These are phyloP conservation scores for Kluyveromyces dobzhanskii DNA, from an alignment of 805 yeast species.

Conservation along the genomic window DNA sequence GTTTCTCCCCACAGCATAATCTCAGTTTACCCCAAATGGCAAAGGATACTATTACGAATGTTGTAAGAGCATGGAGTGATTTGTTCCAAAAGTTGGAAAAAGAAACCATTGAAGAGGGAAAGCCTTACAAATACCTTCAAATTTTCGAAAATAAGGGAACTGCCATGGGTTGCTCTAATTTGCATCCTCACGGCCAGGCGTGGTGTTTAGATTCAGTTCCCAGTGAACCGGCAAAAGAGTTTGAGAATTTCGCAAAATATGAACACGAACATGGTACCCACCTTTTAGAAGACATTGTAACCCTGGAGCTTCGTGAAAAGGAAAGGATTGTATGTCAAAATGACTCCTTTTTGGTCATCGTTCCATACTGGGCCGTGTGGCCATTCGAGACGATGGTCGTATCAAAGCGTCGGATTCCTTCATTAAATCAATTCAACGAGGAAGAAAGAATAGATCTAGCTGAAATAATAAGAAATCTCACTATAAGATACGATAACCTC, in stretches of 20 bases:
- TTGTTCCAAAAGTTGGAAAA: constrained; percentile 39
- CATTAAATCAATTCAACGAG: constrained; percentile 39
- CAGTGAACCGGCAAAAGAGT: constrained; percentile 55
- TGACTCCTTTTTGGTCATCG: constrained; percentile 57
- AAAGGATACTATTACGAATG: constrained; percentile 33
- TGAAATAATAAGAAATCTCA: constrained; percentile 39
- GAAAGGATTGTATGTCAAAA: constrained; percentile 50
- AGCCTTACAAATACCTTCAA: constrained; percentile 52
- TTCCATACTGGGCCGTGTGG: constrained; percentile 81
- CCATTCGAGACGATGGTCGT: constrained; percentile 66
- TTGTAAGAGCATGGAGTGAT: constrained; percentile 54
- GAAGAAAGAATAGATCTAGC: constrained; percentile 50
- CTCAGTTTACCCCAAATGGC: constrained; percentile 58
- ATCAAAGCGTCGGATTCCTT: constrained; percentile 45
- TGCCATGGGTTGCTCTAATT: constrained; percentile 77
- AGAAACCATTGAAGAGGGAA: constrained; percentile 30
- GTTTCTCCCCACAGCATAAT: constrained; percentile 64
- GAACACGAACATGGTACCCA: constrained; percentile 36
- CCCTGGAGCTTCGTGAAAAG: constrained; percentile 42
- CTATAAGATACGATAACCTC: constrained; percentile 62
- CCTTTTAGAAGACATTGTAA: constrained; percentile 55
- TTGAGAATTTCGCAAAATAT: constrained; percentile 43
- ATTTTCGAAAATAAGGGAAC: constrained; percentile 72
- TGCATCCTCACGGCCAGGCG: constrained; percentile 79
- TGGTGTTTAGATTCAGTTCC: constrained; percentile 66